Conservation (phyloP, 169 alveolate species). For the Eimeria mitis region DNA sequence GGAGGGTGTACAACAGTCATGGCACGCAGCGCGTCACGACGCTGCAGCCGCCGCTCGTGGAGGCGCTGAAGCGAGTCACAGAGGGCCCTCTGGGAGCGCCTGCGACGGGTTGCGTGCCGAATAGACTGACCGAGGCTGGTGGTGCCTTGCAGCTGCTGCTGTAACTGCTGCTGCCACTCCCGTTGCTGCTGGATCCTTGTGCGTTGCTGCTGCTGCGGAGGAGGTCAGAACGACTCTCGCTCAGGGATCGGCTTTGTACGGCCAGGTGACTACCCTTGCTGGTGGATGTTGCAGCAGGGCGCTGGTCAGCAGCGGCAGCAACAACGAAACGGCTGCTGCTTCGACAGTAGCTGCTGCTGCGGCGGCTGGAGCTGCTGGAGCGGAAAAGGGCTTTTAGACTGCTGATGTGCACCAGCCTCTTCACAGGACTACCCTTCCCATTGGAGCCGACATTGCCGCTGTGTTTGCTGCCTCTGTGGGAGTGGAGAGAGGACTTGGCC, state of each 20-base stretch:
- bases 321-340: conserved; percentile 3
- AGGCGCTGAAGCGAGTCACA: conserved; percentile 56
- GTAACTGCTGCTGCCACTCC: conserved; percentile 5
- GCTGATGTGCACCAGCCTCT: conserved; percentile 51
- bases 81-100: conserved; percentile 33
- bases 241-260: neutral
- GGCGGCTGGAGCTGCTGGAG: neutral
- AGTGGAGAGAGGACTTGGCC: neutral
- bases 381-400: conserved; percentile 46
- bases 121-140: conserved; percentile 27
- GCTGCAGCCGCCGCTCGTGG: conserved; percentile 34
- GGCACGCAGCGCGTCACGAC: conserved; percentile 17
- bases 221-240: conserved; percentile 21
- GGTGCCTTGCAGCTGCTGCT: conserved; percentile 58
- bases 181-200: neutral
- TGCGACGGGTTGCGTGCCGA: conserved; percentile 17
- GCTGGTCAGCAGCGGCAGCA: neutral
- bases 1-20: neutral
- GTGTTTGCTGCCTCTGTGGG: neutral
- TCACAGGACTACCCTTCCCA: conserved; percentile 33
- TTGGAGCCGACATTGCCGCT: conserved; percentile 25
- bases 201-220: conserved; percentile 34
- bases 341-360: conserved; percentile 3
- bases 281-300: conserved; percentile 41
- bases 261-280: conserved; percentile 6